Conservation (phyloP, 768 basidiomycete genomes). For the Xerocomellus amylosporus region DNA sequence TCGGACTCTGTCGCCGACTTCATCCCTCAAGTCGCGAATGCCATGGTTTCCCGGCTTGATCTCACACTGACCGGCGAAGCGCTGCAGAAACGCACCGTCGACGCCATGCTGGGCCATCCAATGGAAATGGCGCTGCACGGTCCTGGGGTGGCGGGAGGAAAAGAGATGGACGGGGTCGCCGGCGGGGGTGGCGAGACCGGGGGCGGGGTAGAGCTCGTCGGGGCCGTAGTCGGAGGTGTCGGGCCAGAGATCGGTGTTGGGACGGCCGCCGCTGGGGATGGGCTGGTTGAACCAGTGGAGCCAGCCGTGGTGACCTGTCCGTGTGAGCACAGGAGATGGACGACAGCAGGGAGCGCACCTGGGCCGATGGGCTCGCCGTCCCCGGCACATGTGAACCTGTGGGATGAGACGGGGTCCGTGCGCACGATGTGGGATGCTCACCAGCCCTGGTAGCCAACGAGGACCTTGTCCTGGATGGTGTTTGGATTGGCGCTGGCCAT, state of each 20-base stretch:
- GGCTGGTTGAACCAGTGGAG: slow-evolving; percentile 80
- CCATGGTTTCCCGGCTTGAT: slow-evolving; percentile 50
- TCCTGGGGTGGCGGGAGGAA: slow-evolving; percentile 73
- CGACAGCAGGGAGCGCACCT: slow-evolving; percentile 34
- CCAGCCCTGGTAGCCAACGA: slow-evolving; percentile 90
- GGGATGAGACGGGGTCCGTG: background rate
- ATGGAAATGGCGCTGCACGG: slow-evolving; percentile 54
- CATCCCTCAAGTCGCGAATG: slow-evolving; percentile 63
- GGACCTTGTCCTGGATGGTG: slow-evolving; percentile 79
- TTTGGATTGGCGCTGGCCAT: slow-evolving; percentile 54
- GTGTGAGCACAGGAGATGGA: background rate
- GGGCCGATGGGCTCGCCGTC: slow-evolving; percentile 67
- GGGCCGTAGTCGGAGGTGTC: slow-evolving; percentile 68
- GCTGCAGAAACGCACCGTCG: slow-evolving; percentile 79
- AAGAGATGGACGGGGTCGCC: slow-evolving; percentile 69
- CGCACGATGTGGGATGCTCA: slow-evolving; percentile 30
- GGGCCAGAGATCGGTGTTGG: slow-evolving; percentile 79
- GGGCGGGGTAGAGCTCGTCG: slow-evolving; percentile 67
- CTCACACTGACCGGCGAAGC: slow-evolving; percentile 70
- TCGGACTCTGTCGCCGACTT: slow-evolving; percentile 66
- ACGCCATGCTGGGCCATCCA: slow-evolving; percentile 85
- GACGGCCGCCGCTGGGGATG: slow-evolving; percentile 63
- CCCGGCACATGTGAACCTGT: slow-evolving; percentile 69
- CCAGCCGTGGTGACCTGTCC: slow-evolving; percentile 74
- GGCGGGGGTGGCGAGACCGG: slow-evolving; percentile 55